phyloP scores from a whole-genome alignment of 2,329 filamentous ascomycete genomes.

The Podosphaera fusca region DNA sequence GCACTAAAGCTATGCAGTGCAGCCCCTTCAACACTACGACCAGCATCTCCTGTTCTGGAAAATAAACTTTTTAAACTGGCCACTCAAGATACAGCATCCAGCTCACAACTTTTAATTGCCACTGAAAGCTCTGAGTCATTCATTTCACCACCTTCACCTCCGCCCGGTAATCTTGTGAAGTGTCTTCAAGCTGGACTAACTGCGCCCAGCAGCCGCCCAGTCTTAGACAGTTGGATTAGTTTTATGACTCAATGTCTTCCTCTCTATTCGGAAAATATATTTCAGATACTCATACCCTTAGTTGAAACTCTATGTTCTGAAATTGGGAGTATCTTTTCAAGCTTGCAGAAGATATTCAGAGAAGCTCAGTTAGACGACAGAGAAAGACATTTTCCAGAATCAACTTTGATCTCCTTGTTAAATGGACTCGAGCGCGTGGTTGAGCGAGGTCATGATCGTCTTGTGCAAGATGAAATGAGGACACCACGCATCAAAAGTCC shows the following conservation, averaged over 20 bases:
- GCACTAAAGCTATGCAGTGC: slow-evolving; percentile 42
- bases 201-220: slow-evolving; percentile 45
- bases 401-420: slow-evolving; percentile 63
- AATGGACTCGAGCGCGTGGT: slow-evolving; percentile 82
- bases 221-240: slow-evolving; percentile 77
- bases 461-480: slow-evolving; percentile 53
- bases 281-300: slow-evolving; percentile 72
- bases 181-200: slow-evolving; percentile 66
- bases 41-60: slow-evolving; percentile 11
- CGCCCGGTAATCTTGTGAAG: slow-evolving; percentile 51
- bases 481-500: slow-evolving; percentile 49
- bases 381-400: slow-evolving; percentile 32
- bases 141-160: slow-evolving; percentile 22
- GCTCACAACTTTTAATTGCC: slow-evolving; percentile 21
- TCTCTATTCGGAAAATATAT: slow-evolving; percentile 63
- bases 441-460: slow-evolving; percentile 62
- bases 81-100: slow-evolving; percentile 15
- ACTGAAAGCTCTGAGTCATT: slow-evolving; percentile 21
- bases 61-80: slow-evolving; percentile 7
- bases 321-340: slow-evolving; percentile 47
- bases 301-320: slow-evolving; percentile 75
- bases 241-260: slow-evolving; percentile 70
- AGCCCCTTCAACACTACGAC: slow-evolving; percentile 5
- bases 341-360: slow-evolving; percentile 43
- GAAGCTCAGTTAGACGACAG: slow-evolving; percentile 14